Evolutionary conservation across 2,329 filamentous ascomycete genomes (phyloP).

Genomic region (Botrytis tulipae): DNA sequence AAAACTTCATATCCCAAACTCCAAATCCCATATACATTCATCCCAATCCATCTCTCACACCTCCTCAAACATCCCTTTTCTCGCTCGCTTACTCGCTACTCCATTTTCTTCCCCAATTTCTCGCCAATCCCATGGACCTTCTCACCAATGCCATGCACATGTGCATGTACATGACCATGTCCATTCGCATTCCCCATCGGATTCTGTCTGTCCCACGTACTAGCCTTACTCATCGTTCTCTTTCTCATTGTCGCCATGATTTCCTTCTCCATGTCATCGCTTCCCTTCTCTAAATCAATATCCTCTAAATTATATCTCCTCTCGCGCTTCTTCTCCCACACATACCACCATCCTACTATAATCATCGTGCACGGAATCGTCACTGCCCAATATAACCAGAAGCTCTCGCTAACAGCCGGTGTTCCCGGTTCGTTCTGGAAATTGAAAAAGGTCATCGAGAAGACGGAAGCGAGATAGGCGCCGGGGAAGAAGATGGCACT

Average conservation of each 20-base stretch:
- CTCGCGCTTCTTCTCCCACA: conserved; percentile 38
- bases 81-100: not conserved
- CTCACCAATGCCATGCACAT: not conserved
- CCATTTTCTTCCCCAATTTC: conserved; percentile 6
- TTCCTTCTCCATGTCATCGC: conserved; percentile 34
- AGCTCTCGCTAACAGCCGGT: conserved; percentile 44
- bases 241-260: conserved; percentile 36
- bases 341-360: conserved; percentile 56
- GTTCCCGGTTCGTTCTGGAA: conserved; percentile 43
- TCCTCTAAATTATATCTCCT: conserved; percentile 32
- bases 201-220: conserved; percentile 30
- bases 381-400: conserved; percentile 65
- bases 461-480: conserved; percentile 61
- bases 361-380: conserved; percentile 56
- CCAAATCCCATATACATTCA: not conserved
- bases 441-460: conserved; percentile 67
- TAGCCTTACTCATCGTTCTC: conserved; percentile 35
- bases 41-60: not conserved
- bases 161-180: not conserved
- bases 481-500: conserved; percentile 63
- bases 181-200: not conserved
- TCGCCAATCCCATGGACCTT: not conserved
- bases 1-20: not conserved
- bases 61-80: not conserved
- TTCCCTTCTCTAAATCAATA: conserved; percentile 33